These are phyloP conservation scores for Aspergillus tamarii DNA, from an alignment of 2,329 filamentous ascomycete species.

Conservation along the genomic window DNA sequence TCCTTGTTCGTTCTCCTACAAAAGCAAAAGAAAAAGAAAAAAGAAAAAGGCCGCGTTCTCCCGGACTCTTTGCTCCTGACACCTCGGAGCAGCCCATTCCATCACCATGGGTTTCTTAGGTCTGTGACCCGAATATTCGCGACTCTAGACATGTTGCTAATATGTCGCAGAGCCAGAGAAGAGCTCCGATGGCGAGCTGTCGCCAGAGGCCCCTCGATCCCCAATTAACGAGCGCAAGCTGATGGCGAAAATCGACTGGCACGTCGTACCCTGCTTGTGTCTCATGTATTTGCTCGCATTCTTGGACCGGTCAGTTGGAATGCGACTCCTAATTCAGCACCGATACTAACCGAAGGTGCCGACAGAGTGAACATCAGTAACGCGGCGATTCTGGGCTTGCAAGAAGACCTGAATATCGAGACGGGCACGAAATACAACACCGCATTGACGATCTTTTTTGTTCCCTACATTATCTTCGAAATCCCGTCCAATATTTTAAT, in stretches of 20 bases:
- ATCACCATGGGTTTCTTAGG: not conserved
- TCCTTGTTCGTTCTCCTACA: not conserved
- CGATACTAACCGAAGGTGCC: not conserved
- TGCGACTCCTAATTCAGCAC: not conserved
- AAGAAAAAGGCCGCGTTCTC: not conserved
- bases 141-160: not conserved
- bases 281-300: constrained; percentile 73
- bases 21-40: not conserved
- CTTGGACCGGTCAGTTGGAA: constrained; percentile 53
- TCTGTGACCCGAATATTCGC: not conserved
- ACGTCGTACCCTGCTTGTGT: constrained; percentile 72
- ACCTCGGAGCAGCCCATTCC: not conserved
- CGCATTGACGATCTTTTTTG: constrained; percentile 78
- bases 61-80: not conserved
- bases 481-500: constrained; percentile 75
- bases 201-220: constrained; percentile 26
- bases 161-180: not conserved
- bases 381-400: constrained; percentile 69
- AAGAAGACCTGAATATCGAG: constrained; percentile 62
- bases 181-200: not conserved
- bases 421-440: constrained; percentile 68
- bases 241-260: constrained; percentile 70
- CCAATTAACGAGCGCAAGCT: constrained; percentile 61
- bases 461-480: constrained; percentile 69
- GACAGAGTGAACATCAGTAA: constrained; percentile 76